These are phyloP conservation scores for Phytophthora rubi DNA, from an alignment of 352 stramenopile species.

Conservation along the genomic window DNA sequence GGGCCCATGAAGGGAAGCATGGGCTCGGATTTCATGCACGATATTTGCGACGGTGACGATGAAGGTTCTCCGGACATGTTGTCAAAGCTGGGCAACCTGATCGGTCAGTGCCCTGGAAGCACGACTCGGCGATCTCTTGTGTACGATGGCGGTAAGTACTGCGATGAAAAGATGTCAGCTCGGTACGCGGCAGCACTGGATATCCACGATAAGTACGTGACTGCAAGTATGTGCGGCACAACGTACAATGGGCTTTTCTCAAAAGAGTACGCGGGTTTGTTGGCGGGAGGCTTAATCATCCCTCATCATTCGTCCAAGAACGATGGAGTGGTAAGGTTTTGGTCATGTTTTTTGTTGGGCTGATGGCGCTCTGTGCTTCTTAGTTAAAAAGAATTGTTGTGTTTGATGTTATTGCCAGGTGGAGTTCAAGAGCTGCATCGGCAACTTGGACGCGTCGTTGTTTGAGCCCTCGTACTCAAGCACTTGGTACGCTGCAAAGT, in stretches of 20 bases:
- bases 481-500: slow-evolving; percentile 44
- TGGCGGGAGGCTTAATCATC: slow-evolving; percentile 33
- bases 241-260: slow-evolving; percentile 36
- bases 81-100: slow-evolving; percentile 20
- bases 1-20: slow-evolving; percentile 9
- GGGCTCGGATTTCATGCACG: slow-evolving; percentile 36
- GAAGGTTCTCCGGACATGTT: slow-evolving; percentile 5
- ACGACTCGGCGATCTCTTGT: slow-evolving; percentile 12
- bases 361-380: neutral
- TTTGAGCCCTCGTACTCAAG: slow-evolving; percentile 40
- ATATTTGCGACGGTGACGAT: slow-evolving; percentile 35
- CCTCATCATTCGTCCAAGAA: slow-evolving; percentile 48
- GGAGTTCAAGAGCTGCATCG: slow-evolving; percentile 57
- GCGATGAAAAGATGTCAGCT: neutral
- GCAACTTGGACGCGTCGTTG: slow-evolving; percentile 30
- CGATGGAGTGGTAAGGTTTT: slow-evolving; percentile 46
- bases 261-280: slow-evolving; percentile 31
- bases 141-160: neutral
- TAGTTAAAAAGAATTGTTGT: neutral
- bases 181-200: neutral
- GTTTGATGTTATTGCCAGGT: slow-evolving; percentile 25
- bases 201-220: slow-evolving; percentile 2
- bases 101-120: slow-evolving; percentile 44
- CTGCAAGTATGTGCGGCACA: slow-evolving; percentile 39
- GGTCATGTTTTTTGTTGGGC: neutral